A percentile compares a stretch with the other conserved stretches of the same genome.
Conservation (phyloP, 805 yeast genomes). For the Middelhovenomyces tepae region DNA sequence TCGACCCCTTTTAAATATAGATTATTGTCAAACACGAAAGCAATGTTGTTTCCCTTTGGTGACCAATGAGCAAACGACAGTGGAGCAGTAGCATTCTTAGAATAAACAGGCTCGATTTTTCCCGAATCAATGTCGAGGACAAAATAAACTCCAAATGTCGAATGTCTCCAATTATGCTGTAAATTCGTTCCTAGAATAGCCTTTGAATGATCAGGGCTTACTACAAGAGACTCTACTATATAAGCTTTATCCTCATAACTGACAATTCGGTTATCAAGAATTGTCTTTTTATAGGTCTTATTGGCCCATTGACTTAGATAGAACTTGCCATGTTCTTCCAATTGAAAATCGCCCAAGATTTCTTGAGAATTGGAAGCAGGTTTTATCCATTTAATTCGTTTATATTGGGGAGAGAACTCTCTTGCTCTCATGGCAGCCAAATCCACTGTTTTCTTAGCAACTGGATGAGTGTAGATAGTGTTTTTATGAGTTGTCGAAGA, state of each 20-base stretch:
- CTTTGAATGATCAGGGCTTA: slow-evolving; percentile 38
- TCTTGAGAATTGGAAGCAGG: slow-evolving; percentile 38
- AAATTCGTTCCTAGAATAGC: slow-evolving; percentile 50
- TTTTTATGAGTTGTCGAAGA: no score
- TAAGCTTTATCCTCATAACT: slow-evolving; percentile 34
- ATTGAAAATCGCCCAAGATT: slow-evolving; percentile 63
- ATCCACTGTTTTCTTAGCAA: slow-evolving; percentile 23
- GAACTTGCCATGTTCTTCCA: slow-evolving; percentile 32
- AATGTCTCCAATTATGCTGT: slow-evolving; percentile 57
- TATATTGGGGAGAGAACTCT: slow-evolving; percentile 43
- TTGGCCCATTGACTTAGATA: slow-evolving; percentile 39
- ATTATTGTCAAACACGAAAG: slow-evolving; percentile 62
- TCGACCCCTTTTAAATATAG: slow-evolving; percentile 45
- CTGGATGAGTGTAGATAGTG: no score
- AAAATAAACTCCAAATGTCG: slow-evolving; percentile 55
- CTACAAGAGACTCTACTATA: slow-evolving; percentile 32
- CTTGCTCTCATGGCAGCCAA: slow-evolving; percentile 45
- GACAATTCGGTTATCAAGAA: slow-evolving; percentile 24
- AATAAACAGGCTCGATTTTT: slow-evolving; percentile 26
- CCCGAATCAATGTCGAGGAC: slow-evolving; percentile 40
- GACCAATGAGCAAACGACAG: slow-evolving; percentile 63
- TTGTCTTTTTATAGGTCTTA: slow-evolving; percentile 5
- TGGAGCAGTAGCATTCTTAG: slow-evolving; percentile 17
- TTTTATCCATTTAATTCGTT: slow-evolving; percentile 62
- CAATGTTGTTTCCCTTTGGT: slow-evolving; percentile 57